phyloP scores from a whole-genome alignment of 768 basidiomycete genomes.

The Russula ochroleuca region DNA sequence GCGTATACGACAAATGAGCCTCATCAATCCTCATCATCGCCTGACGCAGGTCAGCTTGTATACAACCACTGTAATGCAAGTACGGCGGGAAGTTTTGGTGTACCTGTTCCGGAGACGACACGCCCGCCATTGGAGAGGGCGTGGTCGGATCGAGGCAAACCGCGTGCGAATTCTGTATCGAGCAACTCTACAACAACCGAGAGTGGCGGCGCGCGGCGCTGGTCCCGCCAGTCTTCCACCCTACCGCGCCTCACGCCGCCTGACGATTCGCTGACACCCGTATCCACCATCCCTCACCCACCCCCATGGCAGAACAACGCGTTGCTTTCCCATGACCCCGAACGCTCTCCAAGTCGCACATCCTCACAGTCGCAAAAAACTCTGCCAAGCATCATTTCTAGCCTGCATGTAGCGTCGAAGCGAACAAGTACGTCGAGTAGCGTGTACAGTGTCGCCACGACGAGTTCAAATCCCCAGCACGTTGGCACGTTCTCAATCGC shows the following conservation, averaged over 20 bases:
- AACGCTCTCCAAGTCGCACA: constrained; percentile 28
- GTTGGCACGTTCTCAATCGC: constrained; percentile 24
- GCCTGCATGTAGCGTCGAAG: constrained; percentile 24
- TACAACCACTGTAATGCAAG: constrained; percentile 36
- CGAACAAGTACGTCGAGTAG: constrained; percentile 41
- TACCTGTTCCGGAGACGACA: constrained; percentile 22
- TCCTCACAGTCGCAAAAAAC: constrained; percentile 34
- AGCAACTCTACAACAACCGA: constrained; percentile 17
- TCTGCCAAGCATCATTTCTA: constrained; percentile 22
- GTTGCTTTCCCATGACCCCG: constrained; percentile 19
- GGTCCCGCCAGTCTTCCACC: constrained; percentile 36
- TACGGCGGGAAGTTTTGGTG: constrained; percentile 37
- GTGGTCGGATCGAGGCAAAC: constrained; percentile 27
- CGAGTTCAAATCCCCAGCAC: constrained; percentile 38
- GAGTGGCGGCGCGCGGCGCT: constrained; percentile 31
- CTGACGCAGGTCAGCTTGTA: constrained; percentile 20
- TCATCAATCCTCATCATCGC: constrained; percentile 10
- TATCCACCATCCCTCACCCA: constrained; percentile 32
- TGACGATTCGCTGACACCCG: constrained; percentile 53
- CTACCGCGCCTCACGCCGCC: constrained; percentile 57
- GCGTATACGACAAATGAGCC: constrained; percentile 33
- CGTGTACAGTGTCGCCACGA: constrained; percentile 34
- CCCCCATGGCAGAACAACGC: constrained; percentile 24
- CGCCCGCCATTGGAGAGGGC: constrained; percentile 19
- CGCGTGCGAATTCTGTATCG: constrained; percentile 23